phyloP scores from a whole-genome alignment of 495 filamentous ascomycete genomes.

The Tuber calosporum region DNA sequence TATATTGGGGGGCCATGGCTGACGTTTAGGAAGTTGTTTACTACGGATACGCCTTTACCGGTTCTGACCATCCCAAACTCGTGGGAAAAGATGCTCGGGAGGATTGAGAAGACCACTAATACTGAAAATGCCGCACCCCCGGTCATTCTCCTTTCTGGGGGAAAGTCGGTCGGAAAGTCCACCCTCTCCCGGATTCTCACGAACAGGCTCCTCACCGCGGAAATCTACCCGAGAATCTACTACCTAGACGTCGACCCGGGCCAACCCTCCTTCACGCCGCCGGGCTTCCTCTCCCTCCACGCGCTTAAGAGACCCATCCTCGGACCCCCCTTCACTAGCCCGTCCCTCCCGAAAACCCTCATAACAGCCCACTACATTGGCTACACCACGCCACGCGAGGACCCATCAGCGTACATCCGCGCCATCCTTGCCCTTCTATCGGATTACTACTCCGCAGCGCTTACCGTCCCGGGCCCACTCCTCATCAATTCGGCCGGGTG shows the following conservation, averaged over 20 bases:
- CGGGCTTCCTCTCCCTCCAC: constrained; percentile 60
- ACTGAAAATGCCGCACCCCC: constrained; percentile 44
- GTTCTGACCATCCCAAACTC: constrained; percentile 49
- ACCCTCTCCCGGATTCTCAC: constrained; percentile 57
- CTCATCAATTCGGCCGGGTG: constrained; percentile 61
- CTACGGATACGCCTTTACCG: constrained; percentile 41
- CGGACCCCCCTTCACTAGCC: constrained; percentile 60
- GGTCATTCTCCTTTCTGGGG: constrained; percentile 52
- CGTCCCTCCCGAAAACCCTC: constrained; percentile 45
- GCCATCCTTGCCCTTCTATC: constrained; percentile 53
- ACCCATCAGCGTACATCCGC: constrained; percentile 55
- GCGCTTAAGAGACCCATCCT: constrained; percentile 51
- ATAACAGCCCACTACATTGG: constrained; percentile 56
- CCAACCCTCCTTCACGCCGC: constrained; percentile 62
- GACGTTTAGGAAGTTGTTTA: constrained; percentile 17
- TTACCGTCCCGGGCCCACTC: constrained; percentile 45
- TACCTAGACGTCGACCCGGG: constrained; percentile 63
- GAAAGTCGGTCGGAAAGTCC: constrained; percentile 62
- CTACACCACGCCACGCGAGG: constrained; percentile 52
- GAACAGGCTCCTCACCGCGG: constrained; percentile 52
- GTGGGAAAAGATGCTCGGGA: constrained; percentile 42
- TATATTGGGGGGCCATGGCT: not conserved
- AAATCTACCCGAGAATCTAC: constrained; percentile 41
- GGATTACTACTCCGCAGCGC: constrained; percentile 46
- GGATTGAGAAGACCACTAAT: constrained; percentile 40